Conservation (phyloP, 148 eudicot genomes). For the Vaccinium darrowii region DNA sequence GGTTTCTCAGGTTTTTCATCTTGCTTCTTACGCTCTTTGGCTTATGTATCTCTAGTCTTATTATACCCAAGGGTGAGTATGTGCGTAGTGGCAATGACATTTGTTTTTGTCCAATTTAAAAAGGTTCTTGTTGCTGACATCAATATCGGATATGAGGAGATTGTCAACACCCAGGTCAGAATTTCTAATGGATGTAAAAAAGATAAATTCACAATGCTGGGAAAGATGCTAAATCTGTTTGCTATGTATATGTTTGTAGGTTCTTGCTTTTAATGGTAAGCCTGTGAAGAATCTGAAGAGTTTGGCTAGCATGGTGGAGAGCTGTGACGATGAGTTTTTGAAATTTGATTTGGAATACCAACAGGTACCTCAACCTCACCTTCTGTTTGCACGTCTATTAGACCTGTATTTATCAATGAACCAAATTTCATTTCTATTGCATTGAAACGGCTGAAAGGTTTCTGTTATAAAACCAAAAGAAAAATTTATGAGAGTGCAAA, state of each 20-base stretch:
- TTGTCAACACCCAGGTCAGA: conserved; percentile 84
- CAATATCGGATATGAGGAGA: conserved; percentile 90
- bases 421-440: not conserved
- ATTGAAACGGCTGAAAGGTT: not conserved
- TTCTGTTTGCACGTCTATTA: not conserved
- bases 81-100: not conserved
- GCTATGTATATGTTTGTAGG: conserved; percentile 36
- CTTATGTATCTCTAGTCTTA: not conserved
- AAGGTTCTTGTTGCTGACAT: conserved; percentile 95
- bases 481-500: not conserved
- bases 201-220: not conserved
- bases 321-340: conserved; percentile 75
- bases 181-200: conserved; percentile 6
- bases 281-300: conserved; percentile 86
- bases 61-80: not conserved
- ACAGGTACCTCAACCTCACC: conserved; percentile 50
- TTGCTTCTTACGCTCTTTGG: not conserved
- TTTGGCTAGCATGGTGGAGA: conserved; percentile 85
- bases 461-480: not conserved
- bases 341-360: conserved; percentile 83
- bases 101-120: conserved; percentile 13
- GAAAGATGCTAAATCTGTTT: conserved; percentile 3
- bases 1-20: conserved; percentile 68
- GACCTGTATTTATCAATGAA: not conserved
- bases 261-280: conserved; percentile 74